Conservation (phyloP, 75 land plant genomes). For the Gnetum montanum region DNA sequence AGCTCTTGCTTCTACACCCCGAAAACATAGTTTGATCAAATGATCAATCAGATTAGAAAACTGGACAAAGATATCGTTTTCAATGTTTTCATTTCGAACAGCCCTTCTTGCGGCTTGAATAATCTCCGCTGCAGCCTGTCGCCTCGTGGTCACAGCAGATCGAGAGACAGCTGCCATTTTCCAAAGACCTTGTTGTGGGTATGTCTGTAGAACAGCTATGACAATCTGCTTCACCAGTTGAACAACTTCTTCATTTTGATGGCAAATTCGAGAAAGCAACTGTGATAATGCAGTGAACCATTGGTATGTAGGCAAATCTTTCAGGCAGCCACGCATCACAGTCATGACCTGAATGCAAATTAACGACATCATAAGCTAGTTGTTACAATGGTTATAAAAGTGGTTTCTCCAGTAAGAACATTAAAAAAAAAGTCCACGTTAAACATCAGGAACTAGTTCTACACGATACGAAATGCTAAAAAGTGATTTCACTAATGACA, state of each 20-base stretch:
- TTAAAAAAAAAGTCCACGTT: background rate
- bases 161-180: conserved; percentile 99
- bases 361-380: background rate
- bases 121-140: conserved; percentile 91
- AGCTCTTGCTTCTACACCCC: conserved; percentile 63
- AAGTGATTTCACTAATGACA: too few relatives aligned
- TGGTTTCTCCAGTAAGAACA: background rate
- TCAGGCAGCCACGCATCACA: conserved; percentile 91
- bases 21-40: conserved; percentile 79
- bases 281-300: conserved; percentile 93
- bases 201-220: conserved; percentile 66
- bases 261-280: conserved; percentile 92
- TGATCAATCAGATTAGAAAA: conserved; percentile 80
- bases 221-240: conserved; percentile 84
- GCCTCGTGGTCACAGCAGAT: conserved; percentile 84
- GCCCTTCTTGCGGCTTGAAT: conserved; percentile 80
- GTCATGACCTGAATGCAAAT: conserved; percentile 55
- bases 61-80: conserved; percentile 48
- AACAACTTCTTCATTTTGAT: conserved; percentile 87
- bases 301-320: conserved; percentile 91
- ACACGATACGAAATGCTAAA: too few relatives aligned
- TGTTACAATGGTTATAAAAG: background rate
- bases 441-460: too few relatives aligned
- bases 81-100: conserved; percentile 31
- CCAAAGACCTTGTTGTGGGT: conserved; percentile 99